Evolutionary conservation across 23 red algal species (phyloP), one percentile per base, ranked within the genome.

Genomic region (Gracilaria domingensis): DNA sequence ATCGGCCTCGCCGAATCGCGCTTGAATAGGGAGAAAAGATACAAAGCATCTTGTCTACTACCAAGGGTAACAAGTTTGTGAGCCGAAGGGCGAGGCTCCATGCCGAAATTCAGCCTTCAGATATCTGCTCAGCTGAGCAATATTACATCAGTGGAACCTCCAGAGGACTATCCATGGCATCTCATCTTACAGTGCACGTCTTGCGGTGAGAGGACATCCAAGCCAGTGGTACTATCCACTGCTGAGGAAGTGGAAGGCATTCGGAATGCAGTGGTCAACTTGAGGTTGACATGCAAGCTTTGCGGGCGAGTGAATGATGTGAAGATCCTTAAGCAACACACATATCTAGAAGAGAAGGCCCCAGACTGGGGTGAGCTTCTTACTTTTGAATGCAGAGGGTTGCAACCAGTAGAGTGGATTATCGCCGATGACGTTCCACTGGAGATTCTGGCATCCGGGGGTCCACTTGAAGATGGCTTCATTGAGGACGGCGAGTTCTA

Each of bases 261-360:
- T 49, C 92, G 92, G 29, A 83, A 83, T 18, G 82, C 28, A n/a
- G 50, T 58, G n/a, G 92, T 94, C 8, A 94, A 49, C 51, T n/a
- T 81, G 30, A 80, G 59, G 59, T 38, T 94, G 30, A 81, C 61
- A 34, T 94, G 92, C 92, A 94, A 94, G 92, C 92, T 94, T 71
- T 94, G 92, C 47, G 40, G 61, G 14, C 92, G 92, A 5, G 57
- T 81, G 28, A 88, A 82, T 25, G 84, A 87, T 55, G 70, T 94
- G 14, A 87, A 82, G 51, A 65, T 94, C 8, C 83, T 88, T 18
- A 20, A 64, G 25, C 66, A 80, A 36, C 7, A n/a, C 14, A 26
- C 74, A 32, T 94, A 94, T 34, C 29, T 59, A 24, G 37, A 39
- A 26, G 83, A 74, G 32, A 55, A 78, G 13, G 32, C 82, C 8